Conservation (phyloP, 1,139 yeast species). For the Pneumocystis canis region DNA sequence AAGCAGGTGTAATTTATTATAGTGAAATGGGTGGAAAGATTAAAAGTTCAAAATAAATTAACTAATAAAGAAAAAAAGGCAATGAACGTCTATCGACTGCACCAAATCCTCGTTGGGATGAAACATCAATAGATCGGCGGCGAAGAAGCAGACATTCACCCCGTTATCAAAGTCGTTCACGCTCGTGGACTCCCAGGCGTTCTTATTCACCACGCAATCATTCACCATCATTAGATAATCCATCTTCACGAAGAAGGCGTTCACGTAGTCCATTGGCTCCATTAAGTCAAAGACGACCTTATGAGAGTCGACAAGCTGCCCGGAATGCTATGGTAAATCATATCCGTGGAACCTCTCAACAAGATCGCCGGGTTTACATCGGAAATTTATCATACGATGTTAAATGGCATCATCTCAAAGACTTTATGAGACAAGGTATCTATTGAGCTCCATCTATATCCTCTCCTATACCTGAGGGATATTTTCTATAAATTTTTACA, state of each 20-base stretch:
- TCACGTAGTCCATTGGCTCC: neutral
- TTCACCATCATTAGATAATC: neutral
- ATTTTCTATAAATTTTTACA: neutral
- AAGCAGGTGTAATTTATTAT: neutral
- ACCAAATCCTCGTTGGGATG: neutral
- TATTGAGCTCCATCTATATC: neutral
- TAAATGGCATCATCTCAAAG: constrained; percentile 48
- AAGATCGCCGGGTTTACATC: constrained; percentile 33
- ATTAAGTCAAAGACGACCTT: neutral
- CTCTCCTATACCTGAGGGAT: neutral
- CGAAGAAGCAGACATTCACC: neutral
- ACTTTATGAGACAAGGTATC: constrained; percentile 40
- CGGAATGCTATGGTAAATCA: neutral
- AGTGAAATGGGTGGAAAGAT: neutral
- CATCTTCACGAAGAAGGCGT: neutral
- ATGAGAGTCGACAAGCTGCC: neutral
- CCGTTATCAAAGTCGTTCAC: neutral
- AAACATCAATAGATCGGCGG: neutral
- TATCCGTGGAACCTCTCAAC: constrained; percentile 14
- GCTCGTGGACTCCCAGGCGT: neutral
- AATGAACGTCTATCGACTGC: neutral
- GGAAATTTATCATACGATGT: constrained; percentile 50
- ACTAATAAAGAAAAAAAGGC: neutral
- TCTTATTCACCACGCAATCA: neutral
- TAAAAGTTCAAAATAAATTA: neutral